A percentile compares a stretch with the other conserved stretches of the same genome.
Conservation (phyloP, 2,329 filamentous ascomycete genomes). For the Aspergillus chevalieri region DNA sequence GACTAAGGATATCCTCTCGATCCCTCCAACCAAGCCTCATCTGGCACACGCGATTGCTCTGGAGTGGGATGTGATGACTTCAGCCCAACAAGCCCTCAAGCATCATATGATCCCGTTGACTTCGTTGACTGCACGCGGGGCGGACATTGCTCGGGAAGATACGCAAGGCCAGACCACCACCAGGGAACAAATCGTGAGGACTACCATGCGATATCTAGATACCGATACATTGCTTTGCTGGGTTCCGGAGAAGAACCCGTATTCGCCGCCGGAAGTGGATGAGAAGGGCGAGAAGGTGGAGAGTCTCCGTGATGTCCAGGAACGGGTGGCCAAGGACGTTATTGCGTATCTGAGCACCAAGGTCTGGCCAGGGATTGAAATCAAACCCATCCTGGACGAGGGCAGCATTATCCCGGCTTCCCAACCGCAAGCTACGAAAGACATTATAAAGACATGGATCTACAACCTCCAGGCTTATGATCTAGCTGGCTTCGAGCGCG, state of each 20-base stretch:
- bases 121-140: constrained; percentile 71
- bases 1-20: constrained; percentile 61
- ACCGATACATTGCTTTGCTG: constrained; percentile 93
- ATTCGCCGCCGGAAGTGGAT: constrained; percentile 47
- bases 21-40: constrained; percentile 70
- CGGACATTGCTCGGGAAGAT: constrained; percentile 73
- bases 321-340: constrained; percentile 61
- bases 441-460: constrained; percentile 74
- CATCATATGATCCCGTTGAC: constrained; percentile 88
- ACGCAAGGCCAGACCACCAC: constrained; percentile 44
- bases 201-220: constrained; percentile 76
- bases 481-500: constrained; percentile 79
- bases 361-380: constrained; percentile 78
- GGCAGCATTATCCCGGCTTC: constrained; percentile 67
- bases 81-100: constrained; percentile 75
- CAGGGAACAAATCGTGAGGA: constrained; percentile 58
- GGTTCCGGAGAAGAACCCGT: constrained; percentile 55
- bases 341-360: constrained; percentile 63
- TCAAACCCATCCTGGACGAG: constrained; percentile 73
- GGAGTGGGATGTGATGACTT: constrained; percentile 85
- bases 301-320: constrained; percentile 67
- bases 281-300: constrained; percentile 44
- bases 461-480: constrained; percentile 67
- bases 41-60: constrained; percentile 80
- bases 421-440: constrained; percentile 68